These are phyloP conservation scores for Diaporthe sp. DNA, from an alignment of 2,329 filamentous ascomycete species.

Conservation along the genomic window DNA sequence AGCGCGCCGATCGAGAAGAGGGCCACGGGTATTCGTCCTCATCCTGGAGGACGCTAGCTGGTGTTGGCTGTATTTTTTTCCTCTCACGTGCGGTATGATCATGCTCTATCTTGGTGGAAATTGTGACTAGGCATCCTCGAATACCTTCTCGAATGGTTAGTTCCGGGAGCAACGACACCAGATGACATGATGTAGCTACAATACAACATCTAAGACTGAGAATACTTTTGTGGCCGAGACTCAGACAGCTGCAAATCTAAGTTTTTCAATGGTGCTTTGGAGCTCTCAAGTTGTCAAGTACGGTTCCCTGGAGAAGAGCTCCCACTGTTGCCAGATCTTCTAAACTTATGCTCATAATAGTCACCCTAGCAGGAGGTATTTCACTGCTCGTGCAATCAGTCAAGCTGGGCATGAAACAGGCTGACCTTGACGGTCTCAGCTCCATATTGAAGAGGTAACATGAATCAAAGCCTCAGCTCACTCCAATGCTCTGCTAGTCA, in stretches of 20 bases:
- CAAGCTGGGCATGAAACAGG: neutral
- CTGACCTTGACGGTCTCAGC: neutral
- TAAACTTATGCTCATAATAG: no score
- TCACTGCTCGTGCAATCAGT: neutral
- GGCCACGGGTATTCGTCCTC: conserved; percentile 7
- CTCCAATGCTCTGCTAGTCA: neutral
- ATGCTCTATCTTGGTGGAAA: neutral
- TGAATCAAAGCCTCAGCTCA: neutral
- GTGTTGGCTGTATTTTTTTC: neutral
- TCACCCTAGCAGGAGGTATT: neutral
- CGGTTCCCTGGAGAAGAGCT: neutral
- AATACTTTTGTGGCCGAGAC: neutral
- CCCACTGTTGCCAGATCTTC: neutral
- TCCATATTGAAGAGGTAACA: neutral
- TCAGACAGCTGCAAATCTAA: neutral
- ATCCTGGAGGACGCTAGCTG: conserved; percentile 11
- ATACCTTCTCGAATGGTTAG: neutral
- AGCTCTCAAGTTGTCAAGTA: neutral
- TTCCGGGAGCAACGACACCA: neutral
- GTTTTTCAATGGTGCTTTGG: neutral
- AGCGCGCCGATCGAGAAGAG: neutral
- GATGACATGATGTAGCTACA: neutral
- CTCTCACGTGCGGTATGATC: neutral
- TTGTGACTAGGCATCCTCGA: neutral
- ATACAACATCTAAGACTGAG: neutral